These are phyloP conservation scores for Wickerhamomyces pijperi DNA, from an alignment of 805 yeast genomes.

Conservation along the genomic window DNA sequence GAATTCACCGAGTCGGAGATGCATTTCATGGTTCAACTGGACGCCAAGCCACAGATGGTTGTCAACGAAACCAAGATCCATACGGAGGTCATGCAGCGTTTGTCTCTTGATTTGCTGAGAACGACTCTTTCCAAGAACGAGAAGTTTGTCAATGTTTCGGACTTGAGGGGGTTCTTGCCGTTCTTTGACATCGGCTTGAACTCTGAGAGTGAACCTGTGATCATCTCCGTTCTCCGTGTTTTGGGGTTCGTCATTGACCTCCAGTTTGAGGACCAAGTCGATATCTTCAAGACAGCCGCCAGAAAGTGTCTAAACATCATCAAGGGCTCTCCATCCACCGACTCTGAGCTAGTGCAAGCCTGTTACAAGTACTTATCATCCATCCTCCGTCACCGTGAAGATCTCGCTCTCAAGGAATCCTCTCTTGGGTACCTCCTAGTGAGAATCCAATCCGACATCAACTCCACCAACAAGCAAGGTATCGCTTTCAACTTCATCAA, in stretches of 20 bases:
- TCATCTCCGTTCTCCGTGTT: conserved; percentile 54
- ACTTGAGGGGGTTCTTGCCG: conserved; percentile 68
- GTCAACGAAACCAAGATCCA: conserved; percentile 47
- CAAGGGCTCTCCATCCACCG: conserved; percentile 68
- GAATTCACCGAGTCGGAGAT: conserved; percentile 34
- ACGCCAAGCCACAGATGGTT: conserved; percentile 43
- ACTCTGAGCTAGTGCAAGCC: conserved; percentile 70
- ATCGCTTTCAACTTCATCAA: conserved; percentile 77
- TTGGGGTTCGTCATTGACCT: conserved; percentile 49
- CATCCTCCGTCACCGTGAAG: conserved; percentile 57
- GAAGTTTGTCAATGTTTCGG: conserved; percentile 43
- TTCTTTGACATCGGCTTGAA: conserved; percentile 47
- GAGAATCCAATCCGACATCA: conserved; percentile 73
- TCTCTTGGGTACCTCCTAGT: conserved; percentile 66
- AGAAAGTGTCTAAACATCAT: conserved; percentile 51
- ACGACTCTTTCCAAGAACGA: conserved; percentile 58
- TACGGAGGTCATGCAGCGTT: conserved; percentile 53
- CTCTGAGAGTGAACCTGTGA: conserved; percentile 70
- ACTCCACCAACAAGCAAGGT: conserved; percentile 83
- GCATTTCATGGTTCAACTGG: conserved; percentile 67
- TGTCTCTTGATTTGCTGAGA: conserved; percentile 67
- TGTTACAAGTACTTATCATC: conserved; percentile 65
- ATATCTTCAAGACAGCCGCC: conserved; percentile 47
- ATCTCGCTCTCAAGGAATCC: conserved; percentile 52
- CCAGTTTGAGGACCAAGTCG: conserved; percentile 41